Percentiles rank a stretch among this genome's conserved stretches.
Conservation (phyloP, 139 green algal genomes). For the Micractinium conductrix region DNA sequence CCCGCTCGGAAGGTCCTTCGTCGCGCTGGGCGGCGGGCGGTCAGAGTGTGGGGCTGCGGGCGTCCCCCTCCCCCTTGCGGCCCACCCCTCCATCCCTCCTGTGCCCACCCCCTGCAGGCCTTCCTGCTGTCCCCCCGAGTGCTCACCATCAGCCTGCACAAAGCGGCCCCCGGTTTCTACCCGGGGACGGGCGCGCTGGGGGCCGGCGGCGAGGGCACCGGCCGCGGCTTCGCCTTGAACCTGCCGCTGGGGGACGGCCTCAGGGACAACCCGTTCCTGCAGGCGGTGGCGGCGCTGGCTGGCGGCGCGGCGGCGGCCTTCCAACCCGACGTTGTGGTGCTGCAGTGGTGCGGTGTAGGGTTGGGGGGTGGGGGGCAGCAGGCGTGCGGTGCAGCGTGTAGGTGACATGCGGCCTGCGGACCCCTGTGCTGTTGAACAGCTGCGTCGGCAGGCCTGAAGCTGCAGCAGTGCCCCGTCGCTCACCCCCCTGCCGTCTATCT, state of each 20-base stretch:
- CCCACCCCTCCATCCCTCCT: no score
- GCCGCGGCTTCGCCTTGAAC: slow-evolving; percentile 40
- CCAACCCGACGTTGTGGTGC: slow-evolving; percentile 25
- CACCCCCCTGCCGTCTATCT: not conserved
- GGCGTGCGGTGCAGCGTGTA: not conserved
- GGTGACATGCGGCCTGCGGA: no score
- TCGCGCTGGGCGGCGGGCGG: no score
- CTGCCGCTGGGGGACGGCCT: slow-evolving; percentile 35
- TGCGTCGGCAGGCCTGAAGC: not conserved
- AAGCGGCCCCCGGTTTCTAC: slow-evolving; percentile 42
- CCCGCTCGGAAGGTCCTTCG: no score
- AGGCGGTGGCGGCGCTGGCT: not conserved
- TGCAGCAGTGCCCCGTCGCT: not conserved
- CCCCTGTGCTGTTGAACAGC: no score
- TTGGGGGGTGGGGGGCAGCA: not conserved
- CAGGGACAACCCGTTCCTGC: slow-evolving; percentile 24
- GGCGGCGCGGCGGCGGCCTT: slow-evolving; percentile 15
- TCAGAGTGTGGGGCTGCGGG: no score
- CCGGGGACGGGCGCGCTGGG: slow-evolving; percentile 34
- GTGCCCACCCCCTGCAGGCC: no score
- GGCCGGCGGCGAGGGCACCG: not conserved
- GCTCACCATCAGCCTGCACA: slow-evolving; percentile 46
- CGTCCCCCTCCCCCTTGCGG: no score
- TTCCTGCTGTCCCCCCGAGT: slow-evolving; percentile 39
- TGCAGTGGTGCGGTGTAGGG: slow-evolving; percentile 26